Conservation (phyloP, 352 stramenopile species). For the Phytopythium delawarense region DNA sequence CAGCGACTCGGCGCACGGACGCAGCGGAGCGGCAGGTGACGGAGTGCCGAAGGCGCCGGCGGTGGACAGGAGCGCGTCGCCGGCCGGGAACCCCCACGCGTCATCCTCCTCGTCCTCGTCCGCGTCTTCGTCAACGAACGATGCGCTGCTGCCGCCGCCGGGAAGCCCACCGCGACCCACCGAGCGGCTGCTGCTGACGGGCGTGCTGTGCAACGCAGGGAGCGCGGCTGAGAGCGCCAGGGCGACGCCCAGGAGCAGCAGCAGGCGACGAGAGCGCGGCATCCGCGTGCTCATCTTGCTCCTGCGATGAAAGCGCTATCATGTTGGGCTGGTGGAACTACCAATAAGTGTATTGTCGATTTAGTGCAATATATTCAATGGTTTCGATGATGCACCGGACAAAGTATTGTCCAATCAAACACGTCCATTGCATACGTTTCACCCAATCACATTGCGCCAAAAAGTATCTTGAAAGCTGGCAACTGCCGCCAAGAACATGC, state of each 20-base stretch:
- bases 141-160: neutral
- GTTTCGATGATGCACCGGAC: no score
- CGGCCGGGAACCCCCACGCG: conserved; percentile 43
- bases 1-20: conserved; percentile 34
- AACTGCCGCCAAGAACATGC: no score
- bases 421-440: neutral
- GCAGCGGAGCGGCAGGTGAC: neutral
- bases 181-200: neutral
- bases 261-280: neutral
- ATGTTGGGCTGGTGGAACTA: no score
- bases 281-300: neutral
- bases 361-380: no score
- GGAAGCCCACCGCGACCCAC: neutral
- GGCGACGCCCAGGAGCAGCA: neutral
- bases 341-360: no score
- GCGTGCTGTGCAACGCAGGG: neutral
- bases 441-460: no score
- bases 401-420: no score
- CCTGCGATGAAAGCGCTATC: neutral
- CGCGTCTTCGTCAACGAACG: neutral
- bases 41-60: no score
- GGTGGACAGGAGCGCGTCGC: neutral
- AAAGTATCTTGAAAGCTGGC: no score
- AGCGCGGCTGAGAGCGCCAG: neutral
- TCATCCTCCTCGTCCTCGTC: conserved; percentile 35